Conservation (phyloP, 345 rosid species). For the Eucalyptus cloeziana region DNA sequence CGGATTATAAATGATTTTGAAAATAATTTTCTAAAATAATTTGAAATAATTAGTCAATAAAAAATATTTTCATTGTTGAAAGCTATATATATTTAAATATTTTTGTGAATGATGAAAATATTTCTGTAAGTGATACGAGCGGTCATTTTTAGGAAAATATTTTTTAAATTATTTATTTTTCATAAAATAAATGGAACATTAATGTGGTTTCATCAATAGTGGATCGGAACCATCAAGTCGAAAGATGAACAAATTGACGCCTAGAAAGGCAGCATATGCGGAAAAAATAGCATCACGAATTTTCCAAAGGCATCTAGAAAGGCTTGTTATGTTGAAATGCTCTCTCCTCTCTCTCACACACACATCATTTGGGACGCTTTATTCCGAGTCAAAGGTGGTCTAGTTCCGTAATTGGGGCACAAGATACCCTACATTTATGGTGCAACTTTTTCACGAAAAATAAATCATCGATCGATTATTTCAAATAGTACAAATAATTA, state of each 20-base stretch:
- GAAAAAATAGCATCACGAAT: not conserved
- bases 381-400: not conserved
- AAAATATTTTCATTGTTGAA: not conserved
- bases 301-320: not conserved
- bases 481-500: not conserved
- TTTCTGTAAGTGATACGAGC: fast-evolving
- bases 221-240: not conserved
- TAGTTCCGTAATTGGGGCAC: not conserved
- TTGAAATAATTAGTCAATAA: not conserved
- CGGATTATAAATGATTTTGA: not conserved
- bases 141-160: fast-evolving
- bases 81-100: not conserved
- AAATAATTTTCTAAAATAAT: not conserved
- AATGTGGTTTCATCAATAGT: not conserved
- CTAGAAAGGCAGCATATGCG: not conserved
- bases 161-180: not conserved
- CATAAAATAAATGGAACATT: fast-evolving
- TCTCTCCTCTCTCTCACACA: not conserved
- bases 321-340: not conserved
- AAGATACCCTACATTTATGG: not conserved
- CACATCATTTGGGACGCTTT: not conserved
- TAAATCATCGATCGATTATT: fast-evolving
- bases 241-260: not conserved
- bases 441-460: not conserved
- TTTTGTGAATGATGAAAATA: not conserved